Evolutionary conservation across 768 basidiomycete species (phyloP).

Genomic region (Tricholoma hemisulphureum): DNA sequence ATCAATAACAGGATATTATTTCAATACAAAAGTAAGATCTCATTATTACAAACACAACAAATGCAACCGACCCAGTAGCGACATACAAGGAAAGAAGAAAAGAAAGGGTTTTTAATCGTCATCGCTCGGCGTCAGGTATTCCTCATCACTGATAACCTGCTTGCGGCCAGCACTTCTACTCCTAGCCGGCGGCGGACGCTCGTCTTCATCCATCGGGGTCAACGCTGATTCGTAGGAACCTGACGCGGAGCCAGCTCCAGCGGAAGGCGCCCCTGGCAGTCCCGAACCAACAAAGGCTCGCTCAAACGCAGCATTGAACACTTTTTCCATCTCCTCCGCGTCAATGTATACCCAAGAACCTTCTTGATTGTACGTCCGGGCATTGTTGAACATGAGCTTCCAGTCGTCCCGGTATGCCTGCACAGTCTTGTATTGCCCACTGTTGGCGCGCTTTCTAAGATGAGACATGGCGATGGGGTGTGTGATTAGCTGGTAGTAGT

Average conservation of each 20-base stretch:
- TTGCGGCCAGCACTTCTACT: constrained; percentile 63
- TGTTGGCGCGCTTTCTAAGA: constrained; percentile 74
- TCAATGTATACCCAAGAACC: constrained; percentile 94
- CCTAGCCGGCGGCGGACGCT: constrained; percentile 51
- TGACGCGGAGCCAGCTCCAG: constrained; percentile 40
- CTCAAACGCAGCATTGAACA: constrained; percentile 71
- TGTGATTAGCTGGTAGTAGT: constrained; percentile 88
- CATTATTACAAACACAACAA: too few relatives aligned
- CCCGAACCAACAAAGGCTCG: constrained; percentile 64
- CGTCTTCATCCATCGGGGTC: constrained; percentile 82
- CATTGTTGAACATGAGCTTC: constrained; percentile 92
- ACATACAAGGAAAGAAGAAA: not conserved
- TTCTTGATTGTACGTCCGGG: constrained; percentile 90
- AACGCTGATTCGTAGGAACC: constrained; percentile 65
- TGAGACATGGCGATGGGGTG: constrained; percentile 86
- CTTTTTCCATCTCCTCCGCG: constrained; percentile 92
- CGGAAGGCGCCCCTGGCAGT: constrained; percentile 65
- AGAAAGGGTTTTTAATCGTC: constrained; percentile 47
- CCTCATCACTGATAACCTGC: constrained; percentile 73
- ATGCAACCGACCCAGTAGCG: constrained; percentile 6
- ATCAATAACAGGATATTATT: too few relatives aligned
- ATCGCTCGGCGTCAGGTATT: constrained; percentile 73
- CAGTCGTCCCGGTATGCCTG: constrained; percentile 74
- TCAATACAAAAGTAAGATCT: too few relatives aligned
- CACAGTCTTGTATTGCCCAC: constrained; percentile 71